These are phyloP conservation scores for Magnusiomyces suaveolens DNA, from an alignment of 1,139 yeast species.

Conservation along the genomic window DNA sequence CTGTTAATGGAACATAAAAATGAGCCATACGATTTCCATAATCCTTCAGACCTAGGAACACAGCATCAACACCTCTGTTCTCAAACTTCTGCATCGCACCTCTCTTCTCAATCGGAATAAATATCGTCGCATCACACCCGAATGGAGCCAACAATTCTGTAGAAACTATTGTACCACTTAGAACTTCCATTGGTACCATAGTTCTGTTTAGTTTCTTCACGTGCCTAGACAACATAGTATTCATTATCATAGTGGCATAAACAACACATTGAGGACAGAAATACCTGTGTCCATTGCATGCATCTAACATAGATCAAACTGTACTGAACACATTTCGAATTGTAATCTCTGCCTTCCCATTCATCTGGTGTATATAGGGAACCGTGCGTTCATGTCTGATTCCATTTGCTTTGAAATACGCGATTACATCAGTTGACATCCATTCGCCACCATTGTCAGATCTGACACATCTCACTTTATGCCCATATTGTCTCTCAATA, in stretches of 20 bases:
- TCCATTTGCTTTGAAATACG: background rate
- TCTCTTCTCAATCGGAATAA: background rate
- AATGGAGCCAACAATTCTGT: background rate
- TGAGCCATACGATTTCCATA: background rate
- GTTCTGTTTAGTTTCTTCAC: background rate
- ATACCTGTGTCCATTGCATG: background rate
- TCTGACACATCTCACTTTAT: background rate
- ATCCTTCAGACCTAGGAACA: background rate
- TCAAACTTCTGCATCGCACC: background rate
- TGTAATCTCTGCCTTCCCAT: background rate
- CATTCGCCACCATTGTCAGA: background rate
- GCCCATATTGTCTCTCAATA: background rate
- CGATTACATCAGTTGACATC: background rate
- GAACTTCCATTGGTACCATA: background rate
- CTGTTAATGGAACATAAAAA: background rate
- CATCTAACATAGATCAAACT: background rate
- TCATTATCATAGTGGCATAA: background rate
- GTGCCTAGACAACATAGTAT: background rate
- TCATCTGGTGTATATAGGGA: background rate
- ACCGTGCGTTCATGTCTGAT: background rate
- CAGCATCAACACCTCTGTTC: background rate
- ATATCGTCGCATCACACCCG: background rate
- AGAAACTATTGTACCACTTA: background rate
- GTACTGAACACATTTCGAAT: background rate
- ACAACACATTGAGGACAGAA: background rate